Evolutionary conservation across 2,329 filamentous ascomycete species (phyloP), one percentile per base, ranked within the genome.

Genomic region (Aciculosporium take): DNA sequence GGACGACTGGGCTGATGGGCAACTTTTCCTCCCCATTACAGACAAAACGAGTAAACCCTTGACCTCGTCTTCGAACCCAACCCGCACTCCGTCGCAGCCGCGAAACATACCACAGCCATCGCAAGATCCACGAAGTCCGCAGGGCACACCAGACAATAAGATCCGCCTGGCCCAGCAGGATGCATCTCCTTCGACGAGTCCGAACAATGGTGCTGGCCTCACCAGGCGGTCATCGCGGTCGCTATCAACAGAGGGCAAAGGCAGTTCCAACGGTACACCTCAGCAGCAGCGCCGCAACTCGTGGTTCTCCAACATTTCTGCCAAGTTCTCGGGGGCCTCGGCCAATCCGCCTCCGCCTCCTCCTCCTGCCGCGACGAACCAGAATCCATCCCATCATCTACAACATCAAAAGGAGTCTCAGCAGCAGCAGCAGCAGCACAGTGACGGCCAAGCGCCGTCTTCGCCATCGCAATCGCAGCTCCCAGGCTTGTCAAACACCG

Each of bases 231-330:
- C 49, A 3, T 56, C 58, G 25, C 53, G 61, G 37, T 61, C 60
- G 9, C 49, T 52, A 21, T 64, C 60, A n/a, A 49, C 58, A 46
- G 61, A 64, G 8, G 61, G 56, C 43, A 51, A 52, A 30, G 44
- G 31, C 28, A 45, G 47, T 18, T 45, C 51, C 40, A 48, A 50
- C 42, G 51, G 56, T 43, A 54, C 61, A 29, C 60, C 65, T 2
- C 59, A 65, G 7, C 64, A 67, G 36, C 68, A 67, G 35, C 69
- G 76, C 40, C 74, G 86, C 48, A 80, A 79, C 47, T 94, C 88
- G 12, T 98, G 91, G 91, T 88, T 96, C 54, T 85, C 84, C 43
- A 94, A 79, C 55, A 77, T 96, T 50, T 93, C 86, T 48, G 89
- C 85, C 49, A 95, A 94, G 58, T 94, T 96, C 64, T 87, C 84